Percentiles rank a stretch among this genome's conserved stretches.
These are phyloP conservation scores for Pyrus pyrifolia DNA, from an alignment of 306 rosid genomes.

Conservation along the genomic window DNA sequence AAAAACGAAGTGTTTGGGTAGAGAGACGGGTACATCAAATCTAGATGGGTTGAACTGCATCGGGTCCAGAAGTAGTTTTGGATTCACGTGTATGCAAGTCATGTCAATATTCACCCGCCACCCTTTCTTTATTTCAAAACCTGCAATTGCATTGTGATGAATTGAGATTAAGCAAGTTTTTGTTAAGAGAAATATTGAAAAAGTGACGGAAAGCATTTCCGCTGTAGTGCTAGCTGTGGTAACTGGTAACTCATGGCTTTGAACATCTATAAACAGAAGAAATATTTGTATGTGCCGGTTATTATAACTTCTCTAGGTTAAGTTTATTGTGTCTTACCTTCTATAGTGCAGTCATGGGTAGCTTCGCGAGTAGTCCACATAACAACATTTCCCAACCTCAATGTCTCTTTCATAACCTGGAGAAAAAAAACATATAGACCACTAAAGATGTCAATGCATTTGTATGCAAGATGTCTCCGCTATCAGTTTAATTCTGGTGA, in stretches of 20 bases:
- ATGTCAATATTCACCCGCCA: slow-evolving; percentile 73
- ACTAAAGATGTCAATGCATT: background rate
- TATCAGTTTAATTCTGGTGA: no score
- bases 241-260: background rate
- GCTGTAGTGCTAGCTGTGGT: background rate
- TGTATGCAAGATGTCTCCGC: no score
- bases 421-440: background rate
- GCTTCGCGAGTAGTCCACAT: slow-evolving; percentile 75
- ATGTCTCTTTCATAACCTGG: slow-evolving; percentile 69
- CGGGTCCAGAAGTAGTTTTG: slow-evolving; percentile 51
- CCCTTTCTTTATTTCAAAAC: slow-evolving; percentile 56
- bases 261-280: background rate
- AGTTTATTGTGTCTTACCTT: slow-evolving; percentile 20
- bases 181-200: background rate
- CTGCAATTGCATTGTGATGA: slow-evolving; percentile 21
- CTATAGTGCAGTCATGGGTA: slow-evolving; percentile 50
- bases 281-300: background rate
- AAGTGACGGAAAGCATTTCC: background rate
- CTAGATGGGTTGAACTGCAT: slow-evolving; percentile 61
- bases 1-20: background rate
- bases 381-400: slow-evolving; percentile 66
- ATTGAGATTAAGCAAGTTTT: background rate
- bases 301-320: background rate
- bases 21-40: slow-evolving; percentile 47
- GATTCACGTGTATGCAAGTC: slow-evolving; percentile 56